Evolutionary conservation across 371 early-diverging fungal genomes (phyloP).

Genomic region (Rhizomucor pusillus): DNA sequence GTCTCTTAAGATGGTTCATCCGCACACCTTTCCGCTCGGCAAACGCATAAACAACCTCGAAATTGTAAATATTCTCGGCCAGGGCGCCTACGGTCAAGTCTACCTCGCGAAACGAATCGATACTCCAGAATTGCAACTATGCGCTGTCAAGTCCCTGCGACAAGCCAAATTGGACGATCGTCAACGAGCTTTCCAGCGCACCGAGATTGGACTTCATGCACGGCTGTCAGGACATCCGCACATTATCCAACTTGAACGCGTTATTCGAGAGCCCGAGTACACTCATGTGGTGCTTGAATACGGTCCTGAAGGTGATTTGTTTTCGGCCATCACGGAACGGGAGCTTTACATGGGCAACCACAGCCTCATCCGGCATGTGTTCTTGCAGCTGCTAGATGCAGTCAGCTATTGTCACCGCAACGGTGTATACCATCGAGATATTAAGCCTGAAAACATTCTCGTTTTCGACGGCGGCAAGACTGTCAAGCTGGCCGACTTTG

Average conservation of each 20-base stretch:
- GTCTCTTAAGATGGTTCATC: slow-evolving; percentile 7
- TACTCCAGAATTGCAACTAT: slow-evolving; percentile 3
- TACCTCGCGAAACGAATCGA: slow-evolving; percentile 35
- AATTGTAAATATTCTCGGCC: slow-evolving; percentile 54
- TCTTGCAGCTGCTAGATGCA: slow-evolving; percentile 58
- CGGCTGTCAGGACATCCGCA: slow-evolving; percentile 65
- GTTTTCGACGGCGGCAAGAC: slow-evolving; percentile 44
- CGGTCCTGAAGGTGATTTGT: slow-evolving; percentile 69
- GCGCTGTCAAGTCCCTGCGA: slow-evolving; percentile 72
- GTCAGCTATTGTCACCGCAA: slow-evolving; percentile 57
- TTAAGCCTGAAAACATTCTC: slow-evolving; percentile 73
- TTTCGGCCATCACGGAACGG: slow-evolving; percentile 61
- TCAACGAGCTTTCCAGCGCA: slow-evolving; percentile 61
- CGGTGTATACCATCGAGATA: slow-evolving; percentile 70
- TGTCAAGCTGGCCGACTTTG: slow-evolving; percentile 92
- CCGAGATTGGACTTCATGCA: slow-evolving; percentile 76
- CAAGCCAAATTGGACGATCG: slow-evolving; percentile 52
- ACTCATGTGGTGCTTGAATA: slow-evolving; percentile 76
- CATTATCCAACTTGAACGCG: slow-evolving; percentile 72
- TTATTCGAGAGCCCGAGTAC: slow-evolving; percentile 53
- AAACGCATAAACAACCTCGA: slow-evolving; percentile 31
- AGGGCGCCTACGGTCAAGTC: slow-evolving; percentile 73
- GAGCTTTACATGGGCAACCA: slow-evolving; percentile 52
- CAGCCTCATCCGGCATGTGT: slow-evolving; percentile 49
- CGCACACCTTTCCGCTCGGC: slow-evolving; percentile 18